Percentiles rank a stretch among this genome's conserved stretches.
Conservation (phyloP, 495 filamentous ascomycete genomes). For the Acidomyces sp. region DNA sequence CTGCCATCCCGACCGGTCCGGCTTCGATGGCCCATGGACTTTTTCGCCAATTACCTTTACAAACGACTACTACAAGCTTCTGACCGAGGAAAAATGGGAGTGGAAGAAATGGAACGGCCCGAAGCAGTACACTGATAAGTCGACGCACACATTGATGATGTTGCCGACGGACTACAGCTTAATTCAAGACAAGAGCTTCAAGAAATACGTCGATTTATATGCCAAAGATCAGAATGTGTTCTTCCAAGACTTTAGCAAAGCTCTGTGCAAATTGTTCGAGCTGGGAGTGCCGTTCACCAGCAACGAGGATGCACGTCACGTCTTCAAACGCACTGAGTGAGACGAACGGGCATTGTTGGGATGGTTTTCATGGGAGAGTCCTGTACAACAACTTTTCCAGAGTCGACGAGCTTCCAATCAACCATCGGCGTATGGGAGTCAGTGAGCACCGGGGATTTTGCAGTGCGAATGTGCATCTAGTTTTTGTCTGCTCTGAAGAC, state of each 20-base stretch:
- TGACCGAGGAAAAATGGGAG: conserved; percentile 85
- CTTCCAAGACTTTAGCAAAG: conserved; percentile 84
- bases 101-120: conserved; percentile 91
- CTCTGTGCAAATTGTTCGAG: conserved; percentile 74
- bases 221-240: conserved; percentile 83
- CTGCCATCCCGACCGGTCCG: conserved; percentile 78
- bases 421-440: too few species aligned
- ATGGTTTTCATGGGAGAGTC: too few species aligned
- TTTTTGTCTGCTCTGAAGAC: too few species aligned
- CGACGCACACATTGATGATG: conserved; percentile 89
- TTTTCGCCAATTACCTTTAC: conserved; percentile 89
- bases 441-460: too few species aligned
- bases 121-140: conserved; percentile 69
- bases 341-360: too few species aligned
- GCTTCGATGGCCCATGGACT: conserved; percentile 88
- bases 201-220: conserved; percentile 72
- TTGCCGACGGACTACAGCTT: conserved; percentile 82
- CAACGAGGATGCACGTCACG: conserved; percentile 51
- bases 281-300: conserved; percentile 80
- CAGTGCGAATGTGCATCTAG: too few species aligned
- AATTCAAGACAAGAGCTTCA: conserved; percentile 79
- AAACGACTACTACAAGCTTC: conserved; percentile 85
- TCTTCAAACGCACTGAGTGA: conserved; percentile 54
- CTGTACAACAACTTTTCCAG: too few species aligned
- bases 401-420: too few species aligned